Evolutionary conservation across 2,329 filamentous ascomycete species (phyloP).

Genomic region (Lecanosticta acicola): DNA sequence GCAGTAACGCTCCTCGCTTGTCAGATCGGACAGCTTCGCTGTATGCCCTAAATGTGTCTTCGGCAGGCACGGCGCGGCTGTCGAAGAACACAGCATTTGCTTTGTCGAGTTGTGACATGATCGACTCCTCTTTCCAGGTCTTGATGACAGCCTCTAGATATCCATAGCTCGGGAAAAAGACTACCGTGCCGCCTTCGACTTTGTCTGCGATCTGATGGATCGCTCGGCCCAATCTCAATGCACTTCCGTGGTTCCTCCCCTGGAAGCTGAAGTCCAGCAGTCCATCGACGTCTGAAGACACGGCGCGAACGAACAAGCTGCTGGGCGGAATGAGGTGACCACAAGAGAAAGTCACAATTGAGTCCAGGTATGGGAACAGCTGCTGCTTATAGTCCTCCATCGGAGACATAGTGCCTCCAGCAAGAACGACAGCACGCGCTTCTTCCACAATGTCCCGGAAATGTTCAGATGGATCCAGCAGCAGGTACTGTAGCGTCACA

Average conservation of each 20-base stretch:
- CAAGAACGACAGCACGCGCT: constrained; percentile 80
- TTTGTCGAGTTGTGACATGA: constrained; percentile 25
- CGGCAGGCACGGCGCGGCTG: constrained; percentile 50
- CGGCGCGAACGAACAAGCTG: constrained; percentile 72
- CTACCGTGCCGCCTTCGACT: constrained; percentile 83
- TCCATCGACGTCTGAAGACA: constrained; percentile 48
- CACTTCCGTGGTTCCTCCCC: constrained; percentile 62
- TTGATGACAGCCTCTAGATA: constrained; percentile 69
- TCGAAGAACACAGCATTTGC: constrained; percentile 50
- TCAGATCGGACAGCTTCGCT: constrained; percentile 53
- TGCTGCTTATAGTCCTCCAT: constrained; percentile 86
- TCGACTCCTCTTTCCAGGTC: constrained; percentile 35
- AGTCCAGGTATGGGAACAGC: constrained; percentile 69
- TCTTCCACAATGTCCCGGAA: constrained; percentile 82
- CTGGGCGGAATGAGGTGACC: constrained; percentile 84
- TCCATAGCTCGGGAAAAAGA: constrained; percentile 93
- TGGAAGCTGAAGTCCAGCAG: constrained; percentile 84
- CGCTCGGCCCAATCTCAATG: constrained; percentile 64
- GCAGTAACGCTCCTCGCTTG: constrained; percentile 66
- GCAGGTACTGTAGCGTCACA: constrained; percentile 70
- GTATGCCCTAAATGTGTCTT: constrained; percentile 71
- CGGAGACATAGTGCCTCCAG: constrained; percentile 96
- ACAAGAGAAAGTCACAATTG: constrained; percentile 78
- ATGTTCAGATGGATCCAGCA: constrained; percentile 85
- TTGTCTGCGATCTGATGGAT: constrained; percentile 65